A percentile compares a stretch with the other conserved stretches of the same genome.
Evolutionary conservation across 345 rosid species (phyloP).

Genomic region (Hibiscus syriacus): DNA sequence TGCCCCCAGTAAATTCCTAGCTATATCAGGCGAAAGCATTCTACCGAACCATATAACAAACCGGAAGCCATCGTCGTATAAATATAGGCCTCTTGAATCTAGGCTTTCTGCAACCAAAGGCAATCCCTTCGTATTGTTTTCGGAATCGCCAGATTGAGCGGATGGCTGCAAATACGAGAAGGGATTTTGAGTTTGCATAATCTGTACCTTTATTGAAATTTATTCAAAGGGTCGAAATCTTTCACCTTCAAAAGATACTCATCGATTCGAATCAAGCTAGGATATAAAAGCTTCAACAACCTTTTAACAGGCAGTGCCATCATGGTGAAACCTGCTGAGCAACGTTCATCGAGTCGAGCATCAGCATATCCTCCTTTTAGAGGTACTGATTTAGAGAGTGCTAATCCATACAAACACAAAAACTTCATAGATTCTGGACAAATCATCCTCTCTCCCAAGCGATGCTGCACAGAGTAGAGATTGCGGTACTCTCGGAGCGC

Average conservation of each 20-base stretch:
- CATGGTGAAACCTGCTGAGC: conserved; percentile 89
- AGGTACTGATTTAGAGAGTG: conserved; percentile 71
- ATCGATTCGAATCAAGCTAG: conserved; percentile 74
- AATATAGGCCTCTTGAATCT: conserved; percentile 89
- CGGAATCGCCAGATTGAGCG: conserved; percentile 32
- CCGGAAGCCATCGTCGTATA: conserved; percentile 84
- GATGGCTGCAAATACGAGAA: conserved; percentile 54
- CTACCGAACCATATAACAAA: conserved; percentile 91
- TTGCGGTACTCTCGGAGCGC: conserved; percentile 87
- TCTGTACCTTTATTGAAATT: background rate
- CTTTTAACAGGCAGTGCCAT: conserved; percentile 89
- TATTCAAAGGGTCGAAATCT: background rate
- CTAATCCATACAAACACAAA: conserved; percentile 76
- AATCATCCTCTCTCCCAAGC: conserved; percentile 84
- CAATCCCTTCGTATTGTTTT: conserved; percentile 36
- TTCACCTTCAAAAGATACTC: conserved; percentile 71
- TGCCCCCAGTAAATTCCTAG: conserved; percentile 73
- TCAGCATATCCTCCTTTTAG: conserved; percentile 89
- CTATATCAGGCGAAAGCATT: conserved; percentile 78
- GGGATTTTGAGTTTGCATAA: background rate
- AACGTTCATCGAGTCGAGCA: conserved; percentile 82
- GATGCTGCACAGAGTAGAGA: conserved; percentile 91
- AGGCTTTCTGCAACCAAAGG: conserved; percentile 79
- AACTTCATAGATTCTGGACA: conserved; percentile 88
- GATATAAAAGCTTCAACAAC: conserved; percentile 80